These are phyloP conservation scores for Vanrija humicola DNA, from an alignment of 1,284 basidiomycete species.

Conservation along the genomic window DNA sequence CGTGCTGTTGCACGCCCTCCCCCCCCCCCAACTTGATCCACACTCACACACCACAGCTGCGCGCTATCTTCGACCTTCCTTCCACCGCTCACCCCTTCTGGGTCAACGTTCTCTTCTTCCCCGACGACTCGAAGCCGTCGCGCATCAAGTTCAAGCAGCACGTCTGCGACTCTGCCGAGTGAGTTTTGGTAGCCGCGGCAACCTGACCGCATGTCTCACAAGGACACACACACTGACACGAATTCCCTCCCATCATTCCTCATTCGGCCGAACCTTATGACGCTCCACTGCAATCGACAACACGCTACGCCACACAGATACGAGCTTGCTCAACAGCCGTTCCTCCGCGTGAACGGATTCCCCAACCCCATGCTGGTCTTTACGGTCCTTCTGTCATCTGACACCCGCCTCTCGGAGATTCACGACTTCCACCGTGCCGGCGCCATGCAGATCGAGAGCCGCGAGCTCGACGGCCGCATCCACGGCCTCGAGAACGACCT, in stretches of 20 bases:
- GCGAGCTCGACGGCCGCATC: slow-evolving; percentile 26
- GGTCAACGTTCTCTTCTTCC: slow-evolving; percentile 45
- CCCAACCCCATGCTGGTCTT: slow-evolving; percentile 42
- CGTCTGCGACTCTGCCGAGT: slow-evolving; percentile 47
- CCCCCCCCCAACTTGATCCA: neutral
- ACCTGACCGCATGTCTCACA: no score
- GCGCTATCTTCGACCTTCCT: slow-evolving; percentile 43
- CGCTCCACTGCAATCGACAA: neutral
- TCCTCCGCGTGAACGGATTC: slow-evolving; percentile 26
- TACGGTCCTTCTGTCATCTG: slow-evolving; percentile 44
- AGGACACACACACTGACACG: slow-evolving; percentile 5
- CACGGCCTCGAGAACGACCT: slow-evolving; percentile 29
- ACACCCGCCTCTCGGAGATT: slow-evolving; percentile 39
- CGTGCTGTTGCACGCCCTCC: neutral
- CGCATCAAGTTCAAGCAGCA: slow-evolving; percentile 49
- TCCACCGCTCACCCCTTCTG: slow-evolving; percentile 43
- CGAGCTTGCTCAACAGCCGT: slow-evolving; percentile 37
- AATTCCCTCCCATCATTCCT: neutral
- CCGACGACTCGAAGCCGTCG: slow-evolving; percentile 38
- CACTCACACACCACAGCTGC: slow-evolving; percentile 26
- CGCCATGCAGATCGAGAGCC: slow-evolving; percentile 24
- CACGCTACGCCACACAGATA: slow-evolving; percentile 28
- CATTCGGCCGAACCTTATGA: neutral
- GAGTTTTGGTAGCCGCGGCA: slow-evolving; percentile 16
- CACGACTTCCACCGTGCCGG: slow-evolving; percentile 42